Conservation (phyloP, 2,329 filamentous ascomycete species). For the Colletotrichum agaves region DNA sequence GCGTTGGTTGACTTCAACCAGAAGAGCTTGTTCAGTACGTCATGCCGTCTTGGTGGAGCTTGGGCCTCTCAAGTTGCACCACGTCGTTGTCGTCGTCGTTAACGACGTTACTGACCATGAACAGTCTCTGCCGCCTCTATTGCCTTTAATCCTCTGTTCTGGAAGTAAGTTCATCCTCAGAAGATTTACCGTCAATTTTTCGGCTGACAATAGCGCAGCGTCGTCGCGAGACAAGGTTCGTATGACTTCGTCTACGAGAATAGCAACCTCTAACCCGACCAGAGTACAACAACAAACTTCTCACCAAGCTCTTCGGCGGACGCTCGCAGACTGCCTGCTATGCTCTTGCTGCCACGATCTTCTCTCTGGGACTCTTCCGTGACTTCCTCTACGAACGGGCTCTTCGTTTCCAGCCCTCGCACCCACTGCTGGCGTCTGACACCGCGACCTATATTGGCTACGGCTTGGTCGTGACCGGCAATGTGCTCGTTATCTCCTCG, state of each 20-base stretch:
- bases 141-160: slow-evolving; percentile 97
- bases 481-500: slow-evolving; percentile 85
- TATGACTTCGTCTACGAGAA: slow-evolving; percentile 20
- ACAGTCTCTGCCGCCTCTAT: slow-evolving; percentile 84
- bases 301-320: slow-evolving; percentile 88
- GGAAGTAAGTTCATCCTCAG: slow-evolving; percentile 80
- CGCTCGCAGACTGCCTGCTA: slow-evolving; percentile 87
- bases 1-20: slow-evolving; percentile 73
- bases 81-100: slow-evolving; percentile 5
- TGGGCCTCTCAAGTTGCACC: slow-evolving; percentile 20
- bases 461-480: slow-evolving; percentile 78
- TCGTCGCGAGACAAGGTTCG: slow-evolving; percentile 83
- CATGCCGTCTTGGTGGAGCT: slow-evolving; percentile 29
- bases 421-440: slow-evolving; percentile 75
- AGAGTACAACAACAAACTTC: slow-evolving; percentile 92
- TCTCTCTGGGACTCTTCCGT: slow-evolving; percentile 88
- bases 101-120: slow-evolving; percentile 19
- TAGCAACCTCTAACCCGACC: slow-evolving; percentile 35
- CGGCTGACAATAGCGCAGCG: slow-evolving; percentile 64
- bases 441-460: slow-evolving; percentile 72
- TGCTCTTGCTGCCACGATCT: slow-evolving; percentile 87
- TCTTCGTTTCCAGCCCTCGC: slow-evolving; percentile 78
- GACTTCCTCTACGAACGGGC: slow-evolving; percentile 90
- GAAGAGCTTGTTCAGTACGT: slow-evolving; percentile 73
- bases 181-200: slow-evolving; percentile 27